Conservation (phyloP, 2,329 filamentous ascomycete genomes). For the Sphaerulina populicola region DNA sequence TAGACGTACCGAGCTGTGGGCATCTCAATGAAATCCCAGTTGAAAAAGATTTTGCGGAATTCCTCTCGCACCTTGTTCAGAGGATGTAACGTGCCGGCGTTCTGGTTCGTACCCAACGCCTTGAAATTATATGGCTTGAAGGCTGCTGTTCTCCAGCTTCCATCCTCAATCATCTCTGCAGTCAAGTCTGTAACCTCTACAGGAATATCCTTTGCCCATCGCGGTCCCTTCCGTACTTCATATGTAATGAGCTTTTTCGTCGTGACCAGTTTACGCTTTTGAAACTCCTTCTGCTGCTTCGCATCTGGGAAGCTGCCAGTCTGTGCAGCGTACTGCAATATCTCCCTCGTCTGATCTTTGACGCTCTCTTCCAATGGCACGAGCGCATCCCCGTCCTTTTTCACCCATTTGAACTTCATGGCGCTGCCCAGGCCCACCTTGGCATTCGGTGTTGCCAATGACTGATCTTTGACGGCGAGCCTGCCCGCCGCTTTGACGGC, state of each 20-base stretch:
- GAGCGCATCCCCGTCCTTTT: constrained; percentile 51
- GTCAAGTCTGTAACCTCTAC: constrained; percentile 95
- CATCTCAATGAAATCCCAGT: constrained; percentile 99
- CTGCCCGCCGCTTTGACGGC: constrained; percentile 40
- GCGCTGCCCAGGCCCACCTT: constrained; percentile 92
- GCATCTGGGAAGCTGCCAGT: constrained; percentile 61
- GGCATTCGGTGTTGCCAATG: constrained; percentile 63
- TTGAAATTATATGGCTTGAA: constrained; percentile 84
- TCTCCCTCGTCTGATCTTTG: constrained; percentile 66
- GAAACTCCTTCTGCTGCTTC: constrained; percentile 71
- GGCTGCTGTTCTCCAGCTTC: constrained; percentile 82
- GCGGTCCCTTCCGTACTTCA: constrained; percentile 72
- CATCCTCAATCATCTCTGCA: constrained; percentile 78
- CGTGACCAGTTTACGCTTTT: constrained; percentile 83
- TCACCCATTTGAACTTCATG: constrained; percentile 67
- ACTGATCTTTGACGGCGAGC: constrained; percentile 42
- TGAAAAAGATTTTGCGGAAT: constrained; percentile 97
- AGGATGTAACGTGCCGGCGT: constrained; percentile 43
- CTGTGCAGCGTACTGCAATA: constrained; percentile 64
- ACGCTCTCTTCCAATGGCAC: constrained; percentile 60
- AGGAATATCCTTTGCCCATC: constrained; percentile 79
- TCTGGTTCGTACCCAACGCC: constrained; percentile 53
- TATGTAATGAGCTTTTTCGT: constrained; percentile 79
- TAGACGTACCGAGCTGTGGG: constrained; percentile 62
- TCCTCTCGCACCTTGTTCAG: constrained; percentile 92